A percentile compares a stretch with the other conserved stretches of the same genome.
Evolutionary conservation across 208 protist genomes (phyloP).

Genomic region (Wallacemonas sp.): DNA sequence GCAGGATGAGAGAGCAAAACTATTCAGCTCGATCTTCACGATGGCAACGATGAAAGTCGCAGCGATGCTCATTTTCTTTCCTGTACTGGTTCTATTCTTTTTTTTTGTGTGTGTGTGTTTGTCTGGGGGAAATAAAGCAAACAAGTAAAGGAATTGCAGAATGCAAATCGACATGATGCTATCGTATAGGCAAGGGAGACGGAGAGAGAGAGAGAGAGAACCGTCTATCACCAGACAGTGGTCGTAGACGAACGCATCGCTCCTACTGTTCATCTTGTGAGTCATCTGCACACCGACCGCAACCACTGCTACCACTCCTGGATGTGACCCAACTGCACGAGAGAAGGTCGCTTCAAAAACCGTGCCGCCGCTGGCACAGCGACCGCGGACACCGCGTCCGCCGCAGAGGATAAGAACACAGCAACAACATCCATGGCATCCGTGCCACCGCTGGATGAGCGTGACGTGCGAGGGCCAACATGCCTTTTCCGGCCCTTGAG

Average conservation of each 20-base stretch:
- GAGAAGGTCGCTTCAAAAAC: conserved; percentile 12
- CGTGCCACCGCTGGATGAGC: background rate
- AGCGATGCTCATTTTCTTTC: background rate
- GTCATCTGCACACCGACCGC: too few species aligned
- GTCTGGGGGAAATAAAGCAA: background rate
- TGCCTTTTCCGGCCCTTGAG: background rate
- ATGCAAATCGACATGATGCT: too few species aligned
- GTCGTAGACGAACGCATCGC: too few species aligned
- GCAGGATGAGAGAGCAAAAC: too few species aligned
- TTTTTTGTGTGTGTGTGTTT: background rate
- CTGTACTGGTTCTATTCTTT: background rate
- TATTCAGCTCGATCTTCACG: too few species aligned
- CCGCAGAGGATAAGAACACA: background rate
- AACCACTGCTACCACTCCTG: background rate
- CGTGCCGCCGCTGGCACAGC: conserved; percentile 1
- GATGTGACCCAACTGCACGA: conserved; percentile 15
- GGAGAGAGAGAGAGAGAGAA: too few species aligned
- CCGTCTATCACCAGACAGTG: too few species aligned
- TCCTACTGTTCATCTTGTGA: too few species aligned
- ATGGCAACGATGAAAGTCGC: too few species aligned
- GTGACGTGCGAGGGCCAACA: background rate
- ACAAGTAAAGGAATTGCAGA: background rate
- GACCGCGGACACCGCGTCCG: background rate
- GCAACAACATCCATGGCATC: background rate
- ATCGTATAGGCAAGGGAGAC: too few species aligned